These are phyloP conservation scores for Blastocystis sp. DNA, from an alignment of 352 stramenopile species.

Conservation along the genomic window DNA sequence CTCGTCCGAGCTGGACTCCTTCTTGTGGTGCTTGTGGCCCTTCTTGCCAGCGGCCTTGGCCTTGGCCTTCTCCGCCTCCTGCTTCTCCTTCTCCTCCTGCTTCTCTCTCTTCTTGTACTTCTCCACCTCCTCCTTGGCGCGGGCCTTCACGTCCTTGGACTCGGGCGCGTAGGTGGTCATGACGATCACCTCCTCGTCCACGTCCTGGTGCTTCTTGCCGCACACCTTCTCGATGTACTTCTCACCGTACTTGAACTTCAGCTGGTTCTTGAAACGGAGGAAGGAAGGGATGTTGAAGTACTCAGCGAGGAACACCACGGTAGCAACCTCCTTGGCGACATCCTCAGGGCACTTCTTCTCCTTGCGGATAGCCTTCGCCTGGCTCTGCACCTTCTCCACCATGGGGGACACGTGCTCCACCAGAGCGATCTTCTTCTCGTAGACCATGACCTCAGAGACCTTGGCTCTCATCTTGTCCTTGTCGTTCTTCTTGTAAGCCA, in stretches of 20 bases:
- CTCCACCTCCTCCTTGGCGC: constrained; percentile 22
- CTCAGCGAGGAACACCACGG: constrained; percentile 33
- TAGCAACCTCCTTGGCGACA: constrained; percentile 35
- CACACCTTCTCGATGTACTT: constrained; percentile 65
- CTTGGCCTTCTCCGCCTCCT: constrained; percentile 51
- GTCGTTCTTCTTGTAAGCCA: constrained; percentile 64
- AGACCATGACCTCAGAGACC: constrained; percentile 54
- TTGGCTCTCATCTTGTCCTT: constrained; percentile 62
- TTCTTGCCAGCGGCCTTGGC: not conserved
- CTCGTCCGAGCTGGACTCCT: not conserved
- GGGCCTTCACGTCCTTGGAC: constrained; percentile 36
- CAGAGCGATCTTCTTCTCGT: constrained; percentile 61
- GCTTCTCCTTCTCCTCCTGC: constrained; percentile 62
- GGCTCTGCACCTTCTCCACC: constrained; percentile 40
- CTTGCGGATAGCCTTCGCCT: constrained; percentile 45
- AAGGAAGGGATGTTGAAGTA: constrained; percentile 55
- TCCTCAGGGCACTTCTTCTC: constrained; percentile 66
- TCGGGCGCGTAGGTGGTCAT: constrained; percentile 40
- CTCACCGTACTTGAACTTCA: constrained; percentile 63
- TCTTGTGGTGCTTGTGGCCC: constrained; percentile 24
- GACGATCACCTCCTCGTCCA: constrained; percentile 45
- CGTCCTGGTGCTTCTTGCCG: constrained; percentile 51
- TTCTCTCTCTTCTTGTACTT: constrained; percentile 52
- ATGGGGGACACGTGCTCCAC: constrained; percentile 43
- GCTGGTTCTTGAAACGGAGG: constrained; percentile 52